phyloP scores from a whole-genome alignment of 306 rosid genomes.

The Sicyos edulis region DNA sequence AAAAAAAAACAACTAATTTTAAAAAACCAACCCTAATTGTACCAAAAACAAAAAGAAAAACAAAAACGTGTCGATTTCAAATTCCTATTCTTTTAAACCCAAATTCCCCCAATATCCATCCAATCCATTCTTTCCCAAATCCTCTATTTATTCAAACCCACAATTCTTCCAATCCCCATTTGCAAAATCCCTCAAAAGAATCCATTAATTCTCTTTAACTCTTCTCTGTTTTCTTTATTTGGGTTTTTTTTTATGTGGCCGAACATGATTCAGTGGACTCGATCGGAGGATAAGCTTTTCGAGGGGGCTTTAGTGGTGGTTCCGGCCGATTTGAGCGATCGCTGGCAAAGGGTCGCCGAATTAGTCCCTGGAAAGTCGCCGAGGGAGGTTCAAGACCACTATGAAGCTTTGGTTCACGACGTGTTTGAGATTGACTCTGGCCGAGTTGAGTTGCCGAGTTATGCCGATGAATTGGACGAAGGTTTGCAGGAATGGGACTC shows the following conservation, averaged over 20 bases:
- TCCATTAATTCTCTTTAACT: too few relatives aligned
- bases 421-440: conserved; percentile 70
- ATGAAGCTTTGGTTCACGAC: conserved; percentile 58
- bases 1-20: not conserved
- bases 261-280: conserved; percentile 50
- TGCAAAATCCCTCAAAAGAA: conserved; percentile 34
- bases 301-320: conserved; percentile 61
- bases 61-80: conserved; percentile 40
- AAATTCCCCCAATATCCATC: not conserved
- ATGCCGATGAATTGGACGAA: conserved; percentile 41
- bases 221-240: too few relatives aligned
- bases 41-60: conserved; percentile 49
- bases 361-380: conserved; percentile 53
- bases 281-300: conserved; percentile 60
- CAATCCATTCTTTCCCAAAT: not conserved
- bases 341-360: conserved; percentile 67
- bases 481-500: conserved; percentile 43
- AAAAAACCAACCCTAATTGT: conserved; percentile 26
- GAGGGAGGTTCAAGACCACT: conserved; percentile 50
- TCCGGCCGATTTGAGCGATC: conserved; percentile 48
- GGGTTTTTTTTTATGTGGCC: too few relatives aligned
- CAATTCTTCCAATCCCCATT: conserved; percentile 18
- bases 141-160: not conserved
- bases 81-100: conserved; percentile 23
- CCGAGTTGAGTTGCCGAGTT: conserved; percentile 55